Evolutionary conservation across 2,329 filamentous ascomycete species (phyloP).

Genomic region (Trichoderma guizhouense): DNA sequence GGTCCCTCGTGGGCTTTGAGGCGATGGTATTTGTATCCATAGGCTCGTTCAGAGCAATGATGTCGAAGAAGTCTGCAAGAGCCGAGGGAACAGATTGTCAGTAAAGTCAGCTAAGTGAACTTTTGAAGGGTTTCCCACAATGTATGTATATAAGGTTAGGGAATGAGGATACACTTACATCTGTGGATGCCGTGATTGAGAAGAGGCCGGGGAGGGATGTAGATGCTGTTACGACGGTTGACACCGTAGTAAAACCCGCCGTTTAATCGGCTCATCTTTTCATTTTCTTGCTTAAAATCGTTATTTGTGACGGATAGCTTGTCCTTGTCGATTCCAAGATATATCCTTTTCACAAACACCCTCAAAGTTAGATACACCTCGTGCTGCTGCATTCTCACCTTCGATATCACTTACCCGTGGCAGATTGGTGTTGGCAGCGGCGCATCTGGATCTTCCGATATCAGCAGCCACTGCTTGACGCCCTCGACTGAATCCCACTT

Average conservation of each 20-base stretch:
- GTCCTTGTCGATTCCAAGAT: constrained; percentile 24
- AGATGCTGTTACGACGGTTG: constrained; percentile 39
- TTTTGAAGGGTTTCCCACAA: neutral
- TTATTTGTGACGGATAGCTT: constrained; percentile 23
- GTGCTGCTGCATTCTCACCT: neutral
- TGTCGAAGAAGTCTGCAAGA: constrained; percentile 44
- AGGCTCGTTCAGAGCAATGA: constrained; percentile 45
- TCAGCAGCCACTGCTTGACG: constrained; percentile 45
- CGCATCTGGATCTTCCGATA: constrained; percentile 47
- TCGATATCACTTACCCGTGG: constrained; percentile 38
- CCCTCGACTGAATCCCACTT: constrained; percentile 36
- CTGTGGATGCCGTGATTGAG: constrained; percentile 50
- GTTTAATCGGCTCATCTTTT: constrained; percentile 30
- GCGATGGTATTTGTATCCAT: constrained; percentile 38
- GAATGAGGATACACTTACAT: constrained; percentile 33
- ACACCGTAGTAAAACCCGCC: constrained; percentile 48
- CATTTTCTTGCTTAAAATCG: constrained; percentile 37
- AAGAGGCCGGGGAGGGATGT: constrained; percentile 45
- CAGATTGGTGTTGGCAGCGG: constrained; percentile 43
- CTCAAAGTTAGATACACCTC: neutral
- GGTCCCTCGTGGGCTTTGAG: constrained; percentile 39
- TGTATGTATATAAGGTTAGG: accelerated
- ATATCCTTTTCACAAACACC: constrained; percentile 20
- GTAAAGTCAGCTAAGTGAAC: constrained; percentile 9
- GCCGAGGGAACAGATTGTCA: neutral